Base-by-base conservation (phyloP, 352 stramenopile genomes). In the Phytophthora pseudosyringae region DNA sequence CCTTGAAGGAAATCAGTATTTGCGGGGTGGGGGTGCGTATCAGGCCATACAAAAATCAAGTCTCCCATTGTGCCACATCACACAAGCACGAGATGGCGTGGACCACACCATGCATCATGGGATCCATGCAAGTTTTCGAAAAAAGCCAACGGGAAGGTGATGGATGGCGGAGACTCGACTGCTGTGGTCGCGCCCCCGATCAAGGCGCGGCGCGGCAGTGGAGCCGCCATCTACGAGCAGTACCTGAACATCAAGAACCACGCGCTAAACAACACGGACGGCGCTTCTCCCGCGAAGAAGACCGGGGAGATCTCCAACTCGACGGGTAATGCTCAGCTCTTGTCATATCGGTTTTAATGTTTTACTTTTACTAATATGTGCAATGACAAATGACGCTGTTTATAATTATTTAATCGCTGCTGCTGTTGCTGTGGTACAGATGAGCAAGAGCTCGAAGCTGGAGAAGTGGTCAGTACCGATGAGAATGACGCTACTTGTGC, bases 171-270 rank as follows among this genome's bases (percentile, higher is more conserved):
- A 40, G 61, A 75, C 29, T 18, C 60, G 16, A 63, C 45, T 46
- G 59, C 50, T 21, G 65, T 40, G 39, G 51, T 40, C 8, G 45
- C 43, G 43, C 36, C 41, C n/a, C 38, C 66, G 53, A 11, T 40
- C 38, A 72, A 75, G 47, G 5, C 54, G 33, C 69, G 69, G 25
- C 73, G 73, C 38, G 59, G 53, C 31, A 56, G 50, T 3, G 59
- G 54, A 12, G 25, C 12, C 13, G 40, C 54, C 38, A 62, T 85
- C 32, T 85, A 85, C 51, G 78, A 87, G 47, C 47, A 73, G 58
- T 87, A 83, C 40, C 66, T 85, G 35, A 87, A 87, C 46, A 68
- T 81, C 16, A 87, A 87, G 64, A 64, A 75, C 32, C 69, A 71
- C 28, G 44, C 46, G n/a, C 16, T 72, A 29, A 3, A 44, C 3